Conservation (phyloP, 345 rosid species). For the Orychophragmus violaceus region DNA sequence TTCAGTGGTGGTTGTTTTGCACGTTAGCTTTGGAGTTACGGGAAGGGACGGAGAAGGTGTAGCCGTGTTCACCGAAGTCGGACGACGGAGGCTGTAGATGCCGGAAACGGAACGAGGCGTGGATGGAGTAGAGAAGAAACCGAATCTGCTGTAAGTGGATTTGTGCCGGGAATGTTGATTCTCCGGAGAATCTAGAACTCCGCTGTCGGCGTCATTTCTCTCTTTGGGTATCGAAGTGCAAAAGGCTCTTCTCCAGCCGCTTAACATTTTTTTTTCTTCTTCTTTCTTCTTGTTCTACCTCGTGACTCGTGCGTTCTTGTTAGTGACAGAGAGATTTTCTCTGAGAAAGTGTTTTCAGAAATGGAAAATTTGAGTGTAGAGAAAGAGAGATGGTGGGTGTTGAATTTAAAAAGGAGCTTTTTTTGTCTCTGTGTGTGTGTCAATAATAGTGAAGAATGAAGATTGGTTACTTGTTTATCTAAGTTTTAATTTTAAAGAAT, state of each 20-base stretch:
- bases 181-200: conserved; percentile 4
- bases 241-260: conserved; percentile 86
- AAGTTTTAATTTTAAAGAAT: neutral
- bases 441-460: conserved; percentile 13
- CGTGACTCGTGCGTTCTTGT: conserved; percentile 14
- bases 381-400: conserved; percentile 15
- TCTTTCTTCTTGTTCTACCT: conserved; percentile 6
- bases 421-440: neutral
- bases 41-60: conserved; percentile 40
- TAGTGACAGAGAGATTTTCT: conserved; percentile 8
- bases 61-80: conserved; percentile 29
- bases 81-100: conserved; percentile 51
- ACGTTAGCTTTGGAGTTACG: conserved; percentile 56
- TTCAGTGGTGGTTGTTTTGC: conserved; percentile 35
- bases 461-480: conserved; percentile 19
- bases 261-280: conserved; percentile 42
- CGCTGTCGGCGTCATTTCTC: conserved; percentile 11
- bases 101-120: conserved; percentile 57
- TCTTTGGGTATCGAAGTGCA: conserved; percentile 76
- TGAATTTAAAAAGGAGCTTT: conserved; percentile 6
- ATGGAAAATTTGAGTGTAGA: neutral
- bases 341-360: neutral
- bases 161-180: conserved; percentile 38
- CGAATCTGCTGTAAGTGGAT: conserved; percentile 47
- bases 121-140: conserved; percentile 66